Evolutionary conservation across 176 grass and related monocot genomes (phyloP).

Genomic region (Microstegium vimineum): DNA sequence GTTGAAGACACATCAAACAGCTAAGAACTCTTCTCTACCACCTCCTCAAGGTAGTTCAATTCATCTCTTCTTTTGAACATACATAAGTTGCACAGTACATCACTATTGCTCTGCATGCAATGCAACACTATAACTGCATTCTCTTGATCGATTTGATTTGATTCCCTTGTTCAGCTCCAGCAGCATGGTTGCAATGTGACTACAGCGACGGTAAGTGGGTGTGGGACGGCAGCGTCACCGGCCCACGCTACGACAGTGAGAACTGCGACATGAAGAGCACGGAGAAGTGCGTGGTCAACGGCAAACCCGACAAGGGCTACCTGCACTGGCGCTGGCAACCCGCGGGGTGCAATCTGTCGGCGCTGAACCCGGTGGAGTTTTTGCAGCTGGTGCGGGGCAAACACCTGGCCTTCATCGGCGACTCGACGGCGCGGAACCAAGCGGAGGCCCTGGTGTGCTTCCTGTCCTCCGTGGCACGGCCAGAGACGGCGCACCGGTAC

Average conservation of each 20-base stretch:
- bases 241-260: conserved; percentile 19
- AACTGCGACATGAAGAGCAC: conserved; percentile 26
- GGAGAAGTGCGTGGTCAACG: conserved; percentile 21
- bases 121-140: neutral
- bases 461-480: conserved; percentile 13
- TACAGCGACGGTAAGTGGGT: conserved; percentile 35
- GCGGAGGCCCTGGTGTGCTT: conserved; percentile 37
- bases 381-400: conserved; percentile 8
- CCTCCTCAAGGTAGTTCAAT: conserved; percentile 6
- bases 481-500: conserved; percentile 22
- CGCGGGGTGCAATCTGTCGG: conserved; percentile 6
- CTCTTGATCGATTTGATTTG: neutral
- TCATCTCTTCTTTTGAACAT: neutral
- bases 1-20: neutral
- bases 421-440: conserved; percentile 45
- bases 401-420: conserved; percentile 41
- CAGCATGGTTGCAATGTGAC: conserved; percentile 27
- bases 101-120: no score
- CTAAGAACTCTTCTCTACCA: neutral
- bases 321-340: conserved; percentile 47
- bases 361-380: conserved; percentile 22
- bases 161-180: neutral
- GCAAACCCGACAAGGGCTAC: conserved; percentile 33
- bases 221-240: neutral
- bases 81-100: no score